Evolutionary conservation across 1,139 yeast species (phyloP).

Genomic region (Candida pseudoviswanathii): DNA sequence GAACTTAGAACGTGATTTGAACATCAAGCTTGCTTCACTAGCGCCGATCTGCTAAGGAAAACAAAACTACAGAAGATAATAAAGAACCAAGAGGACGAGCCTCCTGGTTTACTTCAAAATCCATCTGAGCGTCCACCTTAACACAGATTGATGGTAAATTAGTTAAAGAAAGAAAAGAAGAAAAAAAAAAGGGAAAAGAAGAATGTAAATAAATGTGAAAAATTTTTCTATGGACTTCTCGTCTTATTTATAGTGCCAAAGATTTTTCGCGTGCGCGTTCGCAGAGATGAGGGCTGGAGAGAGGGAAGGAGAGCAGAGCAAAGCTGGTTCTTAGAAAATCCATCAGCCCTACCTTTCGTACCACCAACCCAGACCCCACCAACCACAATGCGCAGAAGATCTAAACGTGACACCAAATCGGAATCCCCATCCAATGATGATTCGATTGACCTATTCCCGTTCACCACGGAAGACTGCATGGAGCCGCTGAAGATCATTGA

Average conservation of each 20-base stretch:
- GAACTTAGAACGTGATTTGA: constrained; percentile 10
- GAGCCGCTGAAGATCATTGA: constrained; percentile 46
- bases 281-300: constrained; percentile 2
- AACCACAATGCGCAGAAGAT: constrained; percentile 1
- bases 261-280: not conserved
- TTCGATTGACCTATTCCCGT: constrained; percentile 28
- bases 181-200: constrained; percentile 10
- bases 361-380: no score
- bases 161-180: constrained; percentile 16
- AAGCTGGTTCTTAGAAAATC: no score
- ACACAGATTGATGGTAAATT: constrained; percentile 52
- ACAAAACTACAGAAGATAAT: constrained; percentile 32
- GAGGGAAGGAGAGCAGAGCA: no score
- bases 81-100: constrained; percentile 29
- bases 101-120: constrained; percentile 12
- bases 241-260: constrained; percentile 5
- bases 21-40: constrained; percentile 57
- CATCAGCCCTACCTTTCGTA: no score
- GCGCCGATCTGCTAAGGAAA: constrained; percentile 68
- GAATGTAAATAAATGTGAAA: constrained; percentile 1
- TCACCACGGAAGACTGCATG: constrained; percentile 29
- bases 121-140: constrained; percentile 43
- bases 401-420: constrained; percentile 11
- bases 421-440: constrained; percentile 5
- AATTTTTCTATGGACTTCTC: constrained; percentile 8